phyloP scores from a whole-genome alignment of 352 stramenopile genomes.

The Blastocystis sp. region DNA sequence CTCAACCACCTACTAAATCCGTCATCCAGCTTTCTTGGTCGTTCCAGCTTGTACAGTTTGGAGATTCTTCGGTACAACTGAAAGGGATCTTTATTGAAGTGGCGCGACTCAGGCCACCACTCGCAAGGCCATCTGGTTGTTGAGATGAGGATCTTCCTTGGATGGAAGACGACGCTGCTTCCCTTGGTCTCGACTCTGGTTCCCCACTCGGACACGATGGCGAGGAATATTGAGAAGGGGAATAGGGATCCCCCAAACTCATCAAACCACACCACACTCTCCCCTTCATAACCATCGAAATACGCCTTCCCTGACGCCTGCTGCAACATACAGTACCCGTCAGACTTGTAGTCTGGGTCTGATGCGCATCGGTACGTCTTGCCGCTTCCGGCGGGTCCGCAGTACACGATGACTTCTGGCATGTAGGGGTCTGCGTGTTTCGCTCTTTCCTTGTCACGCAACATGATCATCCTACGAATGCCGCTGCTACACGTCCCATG shows the following conservation, averaged over 20 bases:
- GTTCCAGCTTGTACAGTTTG: no score
- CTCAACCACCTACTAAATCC: no score
- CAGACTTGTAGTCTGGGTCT: not conserved
- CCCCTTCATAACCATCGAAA: not conserved
- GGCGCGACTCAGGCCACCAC: not conserved
- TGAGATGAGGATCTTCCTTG: not conserved
- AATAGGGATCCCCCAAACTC: not conserved
- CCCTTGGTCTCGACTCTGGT: not conserved
- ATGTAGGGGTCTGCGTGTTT: not conserved
- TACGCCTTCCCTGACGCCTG: not conserved
- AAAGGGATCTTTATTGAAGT: no score
- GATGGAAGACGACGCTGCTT: not conserved
- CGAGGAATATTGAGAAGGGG: not conserved
- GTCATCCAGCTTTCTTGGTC: no score
- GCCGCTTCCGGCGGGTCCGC: not conserved
- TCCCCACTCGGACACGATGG: not conserved
- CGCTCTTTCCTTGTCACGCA: not conserved
- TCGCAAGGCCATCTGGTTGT: not conserved
- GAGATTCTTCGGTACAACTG: no score
- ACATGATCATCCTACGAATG: not conserved
- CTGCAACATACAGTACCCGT: not conserved
- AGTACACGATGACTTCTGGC: not conserved
- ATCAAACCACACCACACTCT: not conserved
- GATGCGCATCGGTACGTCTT: not conserved
- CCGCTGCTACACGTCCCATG: not conserved